Evolutionary conservation across 129 eudicot species (phyloP), one percentile per base, ranked within the genome.

Genomic region (Pseudognaphalium luteoalbum): DNA sequence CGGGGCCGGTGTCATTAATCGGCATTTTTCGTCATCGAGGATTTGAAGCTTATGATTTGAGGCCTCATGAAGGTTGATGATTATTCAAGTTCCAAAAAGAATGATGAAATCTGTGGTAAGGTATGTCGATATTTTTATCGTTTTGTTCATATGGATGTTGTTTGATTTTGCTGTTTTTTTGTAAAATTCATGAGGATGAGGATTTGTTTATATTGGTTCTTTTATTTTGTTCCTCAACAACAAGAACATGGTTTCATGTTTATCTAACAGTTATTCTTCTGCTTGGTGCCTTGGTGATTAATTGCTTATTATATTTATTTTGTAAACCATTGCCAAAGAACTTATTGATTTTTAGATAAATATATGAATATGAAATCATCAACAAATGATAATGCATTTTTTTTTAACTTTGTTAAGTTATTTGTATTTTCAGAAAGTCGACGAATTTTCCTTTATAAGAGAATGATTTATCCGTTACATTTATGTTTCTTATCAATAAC

Each of bases 41-140:
- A 19, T 66, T 72, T 72, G 25, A 65, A 34, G 15, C 56, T 16
- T 2, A 5, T 37, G 57, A 74, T 52, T 73, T 73, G 59, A 80
- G 65, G 16, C 63, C 74, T 66, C 79, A 80, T 80, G 75, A 66
- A 30, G 74, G 74, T 69, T 32, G 70, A 67, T 66, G 37, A 68
- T 57, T 80, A 39, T 66, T 57, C 75, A 14, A 80, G 33, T 42
- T 66, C 79, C 75, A 73, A 80, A 11, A 80, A 70, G 51, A 66
- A 44, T 65, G 52, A 73, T 58, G 74, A 59, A 74, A 39, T 66
- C 51, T 66, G 62, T 68, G 58, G 41, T 58, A 73, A 80, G 79
- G 79, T 80, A 66, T 30, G 78, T 68, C 37, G 1, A 7, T 0
- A 20, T 77, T 16, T 61, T 50, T 16, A 12, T 30, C 12, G 54